Evolutionary conservation across 257 asterid genomes (phyloP), one percentile per base, ranked within the genome.

Genomic region (Nicotiana benthamiana): DNA sequence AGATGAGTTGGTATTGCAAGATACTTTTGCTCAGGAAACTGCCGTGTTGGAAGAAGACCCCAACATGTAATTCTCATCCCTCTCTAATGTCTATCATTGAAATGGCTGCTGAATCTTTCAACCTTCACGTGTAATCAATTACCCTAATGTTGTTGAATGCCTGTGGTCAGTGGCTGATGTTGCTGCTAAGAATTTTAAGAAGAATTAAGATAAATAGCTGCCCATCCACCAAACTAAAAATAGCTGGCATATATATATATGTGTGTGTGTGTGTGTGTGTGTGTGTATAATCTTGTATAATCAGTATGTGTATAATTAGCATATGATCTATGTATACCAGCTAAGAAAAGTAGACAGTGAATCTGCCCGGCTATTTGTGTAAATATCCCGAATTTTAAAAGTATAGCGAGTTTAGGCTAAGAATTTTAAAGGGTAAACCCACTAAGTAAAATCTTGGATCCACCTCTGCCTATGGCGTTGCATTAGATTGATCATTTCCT

Each of bases 41-140:
- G 99, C 99, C 18, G 98, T 95, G 59, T 87, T 95, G 97, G 97
- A 84, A 22, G 99, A 95, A 88, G 99, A 95, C 84, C 99, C 99
- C 43, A 95, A 91, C 84, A 95, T 95, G 99, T 93, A 90, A 10
- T 57, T 48, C 54, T 48, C 17, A 48, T 12, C 54, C 13, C 54
- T 13, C 54, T 48, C 5, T 48, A 48, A 48, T 48, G 4, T 48
- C 17, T 12, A 48, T 48, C 54, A 11, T 12, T 12, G 54, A 48
- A 48, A 70, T 70, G 22, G 15, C 22, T 1, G 15, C 7, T n/a
- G 53, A 36, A 13, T 40, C 0, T 68, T 72, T 46, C 77, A 46
- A 5, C n/a, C n/a, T 68, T 20, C 11, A 20, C 13, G 20, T 68
- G 57, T 40, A 20, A 36, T 20, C 22, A 18, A 20, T 40, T 68